Evolutionary conservation across 2,329 filamentous ascomycete genomes (phyloP), one percentile per base, ranked within the genome.

Genomic region (Fusarium napiforme): DNA sequence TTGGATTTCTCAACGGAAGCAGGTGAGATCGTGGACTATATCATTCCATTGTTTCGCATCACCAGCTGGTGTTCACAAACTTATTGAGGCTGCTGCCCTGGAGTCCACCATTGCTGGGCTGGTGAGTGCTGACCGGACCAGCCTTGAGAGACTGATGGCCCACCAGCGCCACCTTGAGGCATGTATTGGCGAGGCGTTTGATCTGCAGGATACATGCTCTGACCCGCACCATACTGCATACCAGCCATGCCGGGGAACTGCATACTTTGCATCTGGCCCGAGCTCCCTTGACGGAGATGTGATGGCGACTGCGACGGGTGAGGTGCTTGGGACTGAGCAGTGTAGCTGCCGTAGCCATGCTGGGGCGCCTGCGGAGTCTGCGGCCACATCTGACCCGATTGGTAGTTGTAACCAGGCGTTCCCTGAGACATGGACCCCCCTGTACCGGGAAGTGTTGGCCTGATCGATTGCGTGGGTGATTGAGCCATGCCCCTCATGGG

Each of bases 161-260:
- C 82, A 8, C 82, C 83, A 8, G 90, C 81, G 75, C 87, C 82
- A 81, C 87, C 83, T 82, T 91, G 86, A 77, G 92, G 90, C 89
- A 94, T 88, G 83, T 92, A 92, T 78, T 91, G 88, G 59, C 90
- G 85, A 8, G 89, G 87, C 3, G 89, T 90, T 81, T 91, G 89
- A 52, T 92, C 90, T 34, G 89, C 82, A 23, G 88, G 83, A 74
- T 91, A 91, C 77, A 92, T 88, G 58, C 85, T 86, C 75, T 90
- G 88, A 12, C 86, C 84, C 32, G 87, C 84, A 40, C 85, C 85
- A 76, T 91, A 91, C 39, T 85, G 84, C 81, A 92, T 87, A 46
- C 86, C 86, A 45, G 87, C 87, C 87, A 92, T 91, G 34, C 86
- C 87, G n/a, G 89, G 86, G 77, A 91, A 92, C 62, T 90, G 88